These are phyloP conservation scores for Ascochyta pisi DNA, from an alignment of 2,329 filamentous ascomycete genomes.

Conservation along the genomic window DNA sequence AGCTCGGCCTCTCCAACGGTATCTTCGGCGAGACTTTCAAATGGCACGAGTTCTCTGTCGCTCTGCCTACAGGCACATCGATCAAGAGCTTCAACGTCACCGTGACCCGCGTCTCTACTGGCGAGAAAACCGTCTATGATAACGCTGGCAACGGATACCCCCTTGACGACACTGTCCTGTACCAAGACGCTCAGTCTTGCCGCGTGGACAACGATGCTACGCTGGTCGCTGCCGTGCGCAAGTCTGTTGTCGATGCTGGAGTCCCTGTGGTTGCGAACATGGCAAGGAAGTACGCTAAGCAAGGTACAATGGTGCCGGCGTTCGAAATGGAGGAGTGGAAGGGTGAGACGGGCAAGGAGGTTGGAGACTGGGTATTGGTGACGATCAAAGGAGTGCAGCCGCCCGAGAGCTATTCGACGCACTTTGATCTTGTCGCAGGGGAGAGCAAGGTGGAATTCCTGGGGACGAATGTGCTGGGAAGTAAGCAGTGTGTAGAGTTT, in stretches of 20 bases:
- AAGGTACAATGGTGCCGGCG: constrained; percentile 4
- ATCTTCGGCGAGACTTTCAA: constrained; percentile 15
- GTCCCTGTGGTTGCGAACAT: constrained; percentile 1
- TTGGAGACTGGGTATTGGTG: constrained; percentile 4
- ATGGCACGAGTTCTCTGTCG: constrained; percentile 14
- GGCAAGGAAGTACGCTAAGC: constrained; percentile 5
- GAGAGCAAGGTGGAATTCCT: constrained; percentile 2
- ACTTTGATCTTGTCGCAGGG: constrained; percentile 11
- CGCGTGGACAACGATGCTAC: constrained; percentile 1
- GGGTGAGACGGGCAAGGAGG: neutral
- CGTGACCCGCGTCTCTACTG: constrained; percentile 7
- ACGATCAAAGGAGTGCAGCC: constrained; percentile 2
- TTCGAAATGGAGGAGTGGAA: constrained; percentile 11
- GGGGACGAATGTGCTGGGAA: neutral
- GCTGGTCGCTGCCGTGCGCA: constrained; percentile 11
- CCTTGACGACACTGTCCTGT: constrained; percentile 6
- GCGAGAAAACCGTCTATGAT: constrained; percentile 1
- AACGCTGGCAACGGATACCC: constrained; percentile 11
- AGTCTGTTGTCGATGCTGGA: constrained; percentile 2
- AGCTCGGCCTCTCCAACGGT: neutral
- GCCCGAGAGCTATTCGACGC: constrained; percentile 2
- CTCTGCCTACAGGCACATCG: neutral
- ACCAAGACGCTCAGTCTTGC: constrained; percentile 10
- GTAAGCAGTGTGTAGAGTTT: neutral
- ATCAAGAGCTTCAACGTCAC: constrained; percentile 11